Conservation (phyloP, 2,329 filamentous ascomycete genomes). For the Penicillium sp. region DNA sequence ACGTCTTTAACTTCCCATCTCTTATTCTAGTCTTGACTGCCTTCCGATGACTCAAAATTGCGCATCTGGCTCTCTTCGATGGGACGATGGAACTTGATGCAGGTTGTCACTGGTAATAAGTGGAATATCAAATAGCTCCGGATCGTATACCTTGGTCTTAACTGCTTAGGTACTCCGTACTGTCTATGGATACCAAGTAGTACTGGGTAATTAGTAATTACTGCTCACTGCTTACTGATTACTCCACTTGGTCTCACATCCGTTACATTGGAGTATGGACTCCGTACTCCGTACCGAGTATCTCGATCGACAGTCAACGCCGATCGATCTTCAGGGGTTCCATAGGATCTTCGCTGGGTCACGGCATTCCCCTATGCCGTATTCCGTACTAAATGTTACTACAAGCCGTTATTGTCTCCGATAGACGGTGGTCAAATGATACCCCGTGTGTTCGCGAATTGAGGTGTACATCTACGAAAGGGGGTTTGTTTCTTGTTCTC, state of each 20-base stretch:
- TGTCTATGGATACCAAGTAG: no score
- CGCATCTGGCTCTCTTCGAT: not conserved
- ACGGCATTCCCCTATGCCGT: not conserved
- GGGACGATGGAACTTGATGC: not conserved
- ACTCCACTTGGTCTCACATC: constrained; percentile 6
- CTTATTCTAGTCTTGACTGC: not conserved
- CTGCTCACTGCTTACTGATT: not conserved
- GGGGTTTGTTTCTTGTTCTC: not conserved
- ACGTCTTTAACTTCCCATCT: not conserved
- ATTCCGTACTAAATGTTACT: not conserved
- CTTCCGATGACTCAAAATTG: not conserved
- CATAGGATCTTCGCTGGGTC: constrained; percentile 2
- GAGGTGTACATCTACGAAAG: not conserved
- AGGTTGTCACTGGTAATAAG: not conserved
- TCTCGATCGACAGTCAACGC: constrained; percentile 4
- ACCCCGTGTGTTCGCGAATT: not conserved
- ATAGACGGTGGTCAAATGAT: not conserved
- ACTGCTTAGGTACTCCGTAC: not conserved
- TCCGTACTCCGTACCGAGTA: no score
- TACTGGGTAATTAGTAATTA: no score
- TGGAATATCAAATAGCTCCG: not conserved
- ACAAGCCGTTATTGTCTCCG: not conserved
- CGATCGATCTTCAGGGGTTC: constrained; percentile 12
- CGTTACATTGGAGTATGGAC: not conserved
- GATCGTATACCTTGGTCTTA: not conserved